Base-by-base conservation (phyloP, 208 protist species). In the Wallacemonas collosoma region DNA sequence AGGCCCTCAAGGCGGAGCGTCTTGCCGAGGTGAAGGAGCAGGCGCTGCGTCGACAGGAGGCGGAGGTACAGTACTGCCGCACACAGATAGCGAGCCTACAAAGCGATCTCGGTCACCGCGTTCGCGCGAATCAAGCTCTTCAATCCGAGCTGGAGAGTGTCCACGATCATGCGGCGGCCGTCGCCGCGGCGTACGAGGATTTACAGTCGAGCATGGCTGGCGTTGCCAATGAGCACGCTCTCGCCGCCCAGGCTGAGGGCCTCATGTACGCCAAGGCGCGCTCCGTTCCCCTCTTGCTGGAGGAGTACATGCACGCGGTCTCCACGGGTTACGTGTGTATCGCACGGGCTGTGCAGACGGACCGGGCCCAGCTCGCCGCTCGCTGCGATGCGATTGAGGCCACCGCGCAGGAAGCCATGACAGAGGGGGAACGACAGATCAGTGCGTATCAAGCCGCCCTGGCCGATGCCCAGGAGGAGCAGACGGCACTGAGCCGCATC, bases 321-420 rank as follows among this genome's bases (percentile, higher is more conserved):
- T 73, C 69, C 40, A 35, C 69, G 17, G 65, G 60, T 43, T 87
- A 88, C 72, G 64, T 71, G 38, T 45, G 60, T 17, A 53, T 91
- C 5, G 36, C 89, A 60, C 65, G 70, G 15, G 73, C 73, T 0
- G 65, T 71, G 35, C 58, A 76, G 58, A 81, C 76, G 40, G 78
- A 76, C 36, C 84, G 88, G 45, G 53, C 48, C 0, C 71, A 75
- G 48, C 77, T 91, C 17, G 63, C 60, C 73, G 57, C 53, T n/a
- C 84, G 81, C 56, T 88, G 83, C 60, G 78, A 87, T 64, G 75
- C 68, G 38, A 85, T 92, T 68, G 83, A 90, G 72, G 54, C 66
- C 56, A 68, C 84, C 35, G 83, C 89, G 26, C 68, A 68, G 26
- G 83, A 91, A 61, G 89, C 89, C 26, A 83, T 94, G 75, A 68